Percentiles rank a stretch among this genome's conserved stretches.
Evolutionary conservation across 345 rosid genomes (phyloP).

Genomic region (Populus deltoides): DNA sequence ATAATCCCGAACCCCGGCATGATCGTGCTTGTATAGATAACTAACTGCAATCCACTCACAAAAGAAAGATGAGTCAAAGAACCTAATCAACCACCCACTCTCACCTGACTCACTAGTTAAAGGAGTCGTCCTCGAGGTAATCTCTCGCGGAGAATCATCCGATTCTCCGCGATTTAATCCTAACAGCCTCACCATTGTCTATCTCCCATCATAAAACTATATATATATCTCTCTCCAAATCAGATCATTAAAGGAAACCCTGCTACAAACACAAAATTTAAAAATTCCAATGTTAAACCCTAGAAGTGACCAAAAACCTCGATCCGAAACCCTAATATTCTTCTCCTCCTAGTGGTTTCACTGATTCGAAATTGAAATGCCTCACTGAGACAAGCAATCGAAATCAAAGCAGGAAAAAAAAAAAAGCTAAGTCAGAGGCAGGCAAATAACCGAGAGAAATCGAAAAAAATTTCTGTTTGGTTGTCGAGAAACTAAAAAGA

Average conservation of each 20-base stretch:
- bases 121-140: slow-evolving; percentile 56
- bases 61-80: slow-evolving; percentile 95
- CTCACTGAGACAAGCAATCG: neutral
- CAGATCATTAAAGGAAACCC: neutral
- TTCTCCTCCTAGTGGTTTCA: neutral
- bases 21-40: slow-evolving; percentile 96
- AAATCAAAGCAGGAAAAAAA: neutral
- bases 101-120: slow-evolving; percentile 77
- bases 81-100: slow-evolving; percentile 97
- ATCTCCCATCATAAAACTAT: slow-evolving; percentile 36
- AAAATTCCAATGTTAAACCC: neutral
- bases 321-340: neutral
- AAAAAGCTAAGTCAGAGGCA: neutral
- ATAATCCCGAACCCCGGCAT: slow-evolving; percentile 90
- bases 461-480: neutral
- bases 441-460: neutral
- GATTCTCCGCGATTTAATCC: slow-evolving; percentile 72
- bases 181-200: slow-evolving; percentile 83
- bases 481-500: neutral
- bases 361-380: neutral
- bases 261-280: neutral
- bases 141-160: slow-evolving; percentile 87
- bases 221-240: neutral
- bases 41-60: slow-evolving; percentile 99
- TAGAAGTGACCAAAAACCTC: neutral